Percentiles rank a stretch among this genome's conserved stretches.
These are phyloP conservation scores for Hypoxylon crocopeplum DNA, from an alignment of 495 filamentous ascomycete species.

Conservation along the genomic window DNA sequence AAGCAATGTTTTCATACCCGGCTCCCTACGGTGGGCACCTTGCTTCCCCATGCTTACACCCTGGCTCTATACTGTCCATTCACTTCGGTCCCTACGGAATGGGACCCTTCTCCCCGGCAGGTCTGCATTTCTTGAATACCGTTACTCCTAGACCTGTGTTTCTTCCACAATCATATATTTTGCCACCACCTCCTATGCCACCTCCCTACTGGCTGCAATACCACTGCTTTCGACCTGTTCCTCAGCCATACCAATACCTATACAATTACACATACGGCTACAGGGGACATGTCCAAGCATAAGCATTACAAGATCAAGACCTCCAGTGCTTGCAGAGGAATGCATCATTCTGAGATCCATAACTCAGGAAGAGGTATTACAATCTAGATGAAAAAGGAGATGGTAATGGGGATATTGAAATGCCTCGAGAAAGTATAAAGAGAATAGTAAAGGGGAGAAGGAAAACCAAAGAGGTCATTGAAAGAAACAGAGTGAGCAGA, in stretches of 20 bases:
- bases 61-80: background rate
- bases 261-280: background rate
- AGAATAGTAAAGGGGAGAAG: too few species aligned
- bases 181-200: background rate
- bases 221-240: background rate
- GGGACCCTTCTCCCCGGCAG: constrained; percentile 6
- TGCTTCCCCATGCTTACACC: background rate
- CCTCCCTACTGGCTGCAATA: background rate
- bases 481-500: too few species aligned
- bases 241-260: background rate
- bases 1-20: constrained; percentile 1
- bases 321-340: too few species aligned
- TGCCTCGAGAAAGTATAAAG: too few species aligned
- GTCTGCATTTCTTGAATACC: constrained; percentile 1
- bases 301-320: too few species aligned
- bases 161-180: background rate
- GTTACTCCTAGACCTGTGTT: constrained; percentile 1
- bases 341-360: too few species aligned
- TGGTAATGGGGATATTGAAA: too few species aligned
- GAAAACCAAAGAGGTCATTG: too few species aligned
- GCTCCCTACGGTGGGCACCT: background rate
- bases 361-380: too few species aligned
- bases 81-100: constrained; percentile 22
- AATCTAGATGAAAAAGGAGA: too few species aligned
- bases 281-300: too few species aligned